A percentile compares a stretch with the other conserved stretches of the same genome.
Evolutionary conservation across 106 monocot genomes (phyloP).

Genomic region (Iris macrosiphon): DNA sequence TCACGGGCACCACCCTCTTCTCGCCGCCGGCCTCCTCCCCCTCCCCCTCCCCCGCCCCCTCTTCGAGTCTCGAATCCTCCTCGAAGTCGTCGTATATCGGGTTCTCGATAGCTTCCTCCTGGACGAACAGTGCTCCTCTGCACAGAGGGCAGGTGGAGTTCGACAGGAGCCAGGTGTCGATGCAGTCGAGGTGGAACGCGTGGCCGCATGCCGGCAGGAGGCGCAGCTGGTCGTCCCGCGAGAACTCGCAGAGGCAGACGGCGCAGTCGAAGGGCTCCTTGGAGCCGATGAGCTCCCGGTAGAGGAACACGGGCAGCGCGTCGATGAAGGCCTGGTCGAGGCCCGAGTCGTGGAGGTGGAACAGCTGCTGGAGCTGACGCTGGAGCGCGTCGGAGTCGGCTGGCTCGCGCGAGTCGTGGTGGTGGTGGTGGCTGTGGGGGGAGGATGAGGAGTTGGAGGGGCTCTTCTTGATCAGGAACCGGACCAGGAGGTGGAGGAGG

Average conservation of each 20-base stretch:
- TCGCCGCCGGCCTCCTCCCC: constrained; percentile 27
- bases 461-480: constrained; percentile 3
- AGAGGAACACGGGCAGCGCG: constrained; percentile 71
- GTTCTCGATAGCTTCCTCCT: constrained; percentile 41
- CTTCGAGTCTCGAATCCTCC: constrained; percentile 36
- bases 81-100: constrained; percentile 50
- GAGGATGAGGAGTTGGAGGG: not conserved
- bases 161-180: constrained; percentile 78
- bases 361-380: constrained; percentile 69
- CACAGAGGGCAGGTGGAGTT: constrained; percentile 88
- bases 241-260: constrained; percentile 73
- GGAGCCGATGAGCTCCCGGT: constrained; percentile 47
- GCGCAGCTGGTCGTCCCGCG: constrained; percentile 46
- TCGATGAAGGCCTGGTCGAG: constrained; percentile 82
- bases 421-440: too few relatives aligned
- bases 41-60: not conserved
- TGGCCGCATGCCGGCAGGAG: constrained; percentile 67
- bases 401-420: not conserved
- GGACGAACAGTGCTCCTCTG: constrained; percentile 47
- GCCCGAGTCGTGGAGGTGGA: constrained; percentile 77
- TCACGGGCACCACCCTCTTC: constrained; percentile 62
- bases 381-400: not conserved
- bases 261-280: constrained; percentile 81
- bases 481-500: constrained; percentile 11
- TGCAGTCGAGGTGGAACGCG: constrained; percentile 81